A percentile compares a stretch with the other conserved stretches of the same genome.
Evolutionary conservation across 2,329 filamentous ascomycete species (phyloP).

Genomic region (Verticillium klebahnii): DNA sequence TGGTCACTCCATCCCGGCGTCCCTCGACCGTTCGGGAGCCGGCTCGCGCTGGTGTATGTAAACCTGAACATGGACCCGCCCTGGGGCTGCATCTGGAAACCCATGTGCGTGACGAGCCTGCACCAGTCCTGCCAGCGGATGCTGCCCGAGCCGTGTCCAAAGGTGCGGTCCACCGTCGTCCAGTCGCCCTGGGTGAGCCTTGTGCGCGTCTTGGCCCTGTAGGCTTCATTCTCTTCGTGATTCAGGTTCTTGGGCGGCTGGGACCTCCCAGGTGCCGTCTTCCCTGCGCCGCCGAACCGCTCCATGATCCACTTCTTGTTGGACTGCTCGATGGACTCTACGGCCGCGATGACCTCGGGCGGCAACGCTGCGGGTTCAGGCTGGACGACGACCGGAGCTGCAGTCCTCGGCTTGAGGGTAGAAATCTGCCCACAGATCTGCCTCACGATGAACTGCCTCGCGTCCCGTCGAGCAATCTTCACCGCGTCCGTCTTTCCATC

Average conservation of each 20-base stretch:
- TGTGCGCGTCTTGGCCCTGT: not conserved
- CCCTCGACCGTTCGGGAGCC: not conserved
- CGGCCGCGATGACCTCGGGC: not conserved
- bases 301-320: not conserved
- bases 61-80: not conserved
- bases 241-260: not conserved
- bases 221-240: not conserved
- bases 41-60: not conserved
- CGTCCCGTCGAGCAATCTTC: not conserved
- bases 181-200: not conserved
- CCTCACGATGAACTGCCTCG: not conserved
- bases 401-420: not conserved
- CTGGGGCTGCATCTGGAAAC: not conserved
- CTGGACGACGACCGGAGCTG: not conserved
- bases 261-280: not conserved
- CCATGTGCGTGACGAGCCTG: not conserved
- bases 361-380: not conserved
- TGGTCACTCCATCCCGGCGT: not conserved
- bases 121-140: not conserved
- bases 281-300: not conserved
- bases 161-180: not conserved
- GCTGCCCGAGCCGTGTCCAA: not conserved
- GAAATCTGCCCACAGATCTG: not conserved
- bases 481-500: not conserved
- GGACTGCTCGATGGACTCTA: not conserved